Evolutionary conservation across 2,329 filamentous ascomycete species (phyloP).

Genomic region (Emericellopsis cladophorae): DNA sequence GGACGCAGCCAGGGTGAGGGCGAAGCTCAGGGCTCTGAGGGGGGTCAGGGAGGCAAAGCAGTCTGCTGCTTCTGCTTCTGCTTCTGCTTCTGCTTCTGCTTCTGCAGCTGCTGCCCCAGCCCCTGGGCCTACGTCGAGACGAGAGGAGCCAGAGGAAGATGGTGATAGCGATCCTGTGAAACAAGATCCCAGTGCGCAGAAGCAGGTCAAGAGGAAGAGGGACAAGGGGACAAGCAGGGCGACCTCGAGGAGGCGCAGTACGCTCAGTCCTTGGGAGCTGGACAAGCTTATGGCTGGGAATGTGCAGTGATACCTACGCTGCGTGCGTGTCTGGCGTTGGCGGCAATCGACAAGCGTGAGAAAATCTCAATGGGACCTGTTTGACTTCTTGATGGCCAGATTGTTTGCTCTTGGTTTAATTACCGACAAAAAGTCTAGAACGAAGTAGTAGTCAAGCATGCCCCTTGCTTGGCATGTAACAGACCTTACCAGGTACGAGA

Average conservation of each 20-base stretch:
- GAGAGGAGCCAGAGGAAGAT: slow-evolving; percentile 7
- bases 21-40: slow-evolving; percentile 45
- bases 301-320: neutral
- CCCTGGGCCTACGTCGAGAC: neutral
- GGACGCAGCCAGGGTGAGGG: slow-evolving; percentile 48
- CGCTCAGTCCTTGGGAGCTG: slow-evolving; percentile 63
- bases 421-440: too few species aligned
- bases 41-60: slow-evolving; percentile 15
- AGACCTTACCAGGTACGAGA: too few species aligned
- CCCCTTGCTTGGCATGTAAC: too few species aligned
- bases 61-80: too few species aligned
- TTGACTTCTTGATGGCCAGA: too few species aligned
- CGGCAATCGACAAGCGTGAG: too few species aligned
- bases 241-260: slow-evolving; percentile 56
- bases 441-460: too few species aligned
- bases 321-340: too few species aligned
- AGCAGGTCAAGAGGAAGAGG: slow-evolving; percentile 32
- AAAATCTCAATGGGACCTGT: too few species aligned
- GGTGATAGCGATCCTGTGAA: slow-evolving; percentile 19
- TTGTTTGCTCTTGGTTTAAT: too few species aligned
- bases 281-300: slow-evolving; percentile 45
- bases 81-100: too few species aligned
- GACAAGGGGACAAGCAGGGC: slow-evolving; percentile 40
- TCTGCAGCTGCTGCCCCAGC: slow-evolving; percentile 7
- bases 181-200: slow-evolving; percentile 12